phyloP scores from a whole-genome alignment of 2,329 filamentous ascomycete species.

The Aspergillus hiratsukae region DNA sequence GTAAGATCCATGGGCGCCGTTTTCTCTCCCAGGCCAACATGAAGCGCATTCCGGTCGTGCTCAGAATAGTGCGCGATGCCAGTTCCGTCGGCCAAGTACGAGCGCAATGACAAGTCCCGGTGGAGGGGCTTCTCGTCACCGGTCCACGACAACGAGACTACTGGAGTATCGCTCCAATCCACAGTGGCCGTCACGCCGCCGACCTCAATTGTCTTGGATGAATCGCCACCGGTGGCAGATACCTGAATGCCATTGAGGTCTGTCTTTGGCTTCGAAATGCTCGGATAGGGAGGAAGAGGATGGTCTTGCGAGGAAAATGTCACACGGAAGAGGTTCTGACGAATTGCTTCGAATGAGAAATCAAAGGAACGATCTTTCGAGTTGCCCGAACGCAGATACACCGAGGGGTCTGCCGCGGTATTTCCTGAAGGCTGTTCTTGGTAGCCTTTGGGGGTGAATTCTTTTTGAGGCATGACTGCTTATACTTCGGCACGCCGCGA shows the following conservation, averaged over 20 bases:
- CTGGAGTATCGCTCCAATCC: constrained; percentile 55
- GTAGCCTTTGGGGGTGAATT: constrained; percentile 40
- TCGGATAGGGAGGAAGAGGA: constrained; percentile 62
- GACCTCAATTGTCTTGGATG: constrained; percentile 43
- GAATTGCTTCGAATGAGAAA: constrained; percentile 61
- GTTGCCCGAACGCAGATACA: constrained; percentile 43
- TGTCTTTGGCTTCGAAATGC: constrained; percentile 45
- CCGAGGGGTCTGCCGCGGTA: constrained; percentile 10
- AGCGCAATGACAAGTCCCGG: constrained; percentile 59
- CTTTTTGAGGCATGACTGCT: constrained; percentile 47
- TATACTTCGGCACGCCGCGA: neutral
- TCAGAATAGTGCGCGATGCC: constrained; percentile 63
- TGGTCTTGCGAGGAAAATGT: constrained; percentile 61
- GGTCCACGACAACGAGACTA: constrained; percentile 54
- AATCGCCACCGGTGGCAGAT: constrained; percentile 28
- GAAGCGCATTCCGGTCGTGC: constrained; percentile 59
- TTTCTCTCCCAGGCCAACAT: constrained; percentile 69
- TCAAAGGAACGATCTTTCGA: constrained; percentile 41
- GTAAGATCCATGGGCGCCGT: constrained; percentile 68
- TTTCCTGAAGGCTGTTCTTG: constrained; percentile 24
- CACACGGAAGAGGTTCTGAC: constrained; percentile 62
- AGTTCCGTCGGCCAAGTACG: constrained; percentile 58
- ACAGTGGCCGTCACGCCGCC: constrained; percentile 52
- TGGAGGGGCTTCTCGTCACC: constrained; percentile 53
- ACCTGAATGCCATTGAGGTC: constrained; percentile 32